phyloP scores from a whole-genome alignment of 352 stramenopile genomes.

The Phytophthora pluvialis region DNA sequence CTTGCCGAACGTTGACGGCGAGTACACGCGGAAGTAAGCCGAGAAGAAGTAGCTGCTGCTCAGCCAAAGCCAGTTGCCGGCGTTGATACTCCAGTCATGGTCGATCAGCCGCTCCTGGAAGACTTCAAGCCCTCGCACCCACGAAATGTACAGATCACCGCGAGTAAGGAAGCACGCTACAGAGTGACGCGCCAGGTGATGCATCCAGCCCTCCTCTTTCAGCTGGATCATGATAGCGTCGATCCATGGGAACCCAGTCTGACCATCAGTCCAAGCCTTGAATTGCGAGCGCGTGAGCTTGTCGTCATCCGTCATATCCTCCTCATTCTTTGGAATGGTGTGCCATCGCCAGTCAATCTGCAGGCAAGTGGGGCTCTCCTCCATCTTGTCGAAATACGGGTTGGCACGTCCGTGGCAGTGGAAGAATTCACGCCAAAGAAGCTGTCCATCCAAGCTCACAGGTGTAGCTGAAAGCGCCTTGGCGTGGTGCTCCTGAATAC shows the following conservation, averaged over 20 bases:
- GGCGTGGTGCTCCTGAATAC: slow-evolving; percentile 76
- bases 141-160: slow-evolving; percentile 97
- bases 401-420: slow-evolving; percentile 83
- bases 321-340: slow-evolving; percentile 77
- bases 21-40: slow-evolving; percentile 98
- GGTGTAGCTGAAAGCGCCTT: slow-evolving; percentile 83
- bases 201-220: slow-evolving; percentile 90
- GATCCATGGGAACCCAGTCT: slow-evolving; percentile 98
- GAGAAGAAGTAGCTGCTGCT: slow-evolving; percentile 96
- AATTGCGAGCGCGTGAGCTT: slow-evolving; percentile 86
- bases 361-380: slow-evolving; percentile 92
- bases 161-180: slow-evolving; percentile 98
- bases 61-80: slow-evolving; percentile 98
- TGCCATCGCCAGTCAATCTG: slow-evolving; percentile 89
- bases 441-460: slow-evolving; percentile 93
- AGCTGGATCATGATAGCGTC: slow-evolving; percentile 98
- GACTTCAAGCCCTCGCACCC: slow-evolving; percentile 92
- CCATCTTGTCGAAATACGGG: slow-evolving; percentile 95
- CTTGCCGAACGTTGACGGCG: slow-evolving; percentile 93
- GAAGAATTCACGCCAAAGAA: slow-evolving; percentile 97
- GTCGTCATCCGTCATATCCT: slow-evolving; percentile 81
- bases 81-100: slow-evolving; percentile 97
- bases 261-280: slow-evolving; percentile 93
- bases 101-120: slow-evolving; percentile 96
- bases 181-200: slow-evolving; percentile 92